A percentile compares a stretch with the other conserved stretches of the same genome.
phyloP scores from a whole-genome alignment of 495 filamentous ascomycete genomes.

The Neurospora cerealis region DNA sequence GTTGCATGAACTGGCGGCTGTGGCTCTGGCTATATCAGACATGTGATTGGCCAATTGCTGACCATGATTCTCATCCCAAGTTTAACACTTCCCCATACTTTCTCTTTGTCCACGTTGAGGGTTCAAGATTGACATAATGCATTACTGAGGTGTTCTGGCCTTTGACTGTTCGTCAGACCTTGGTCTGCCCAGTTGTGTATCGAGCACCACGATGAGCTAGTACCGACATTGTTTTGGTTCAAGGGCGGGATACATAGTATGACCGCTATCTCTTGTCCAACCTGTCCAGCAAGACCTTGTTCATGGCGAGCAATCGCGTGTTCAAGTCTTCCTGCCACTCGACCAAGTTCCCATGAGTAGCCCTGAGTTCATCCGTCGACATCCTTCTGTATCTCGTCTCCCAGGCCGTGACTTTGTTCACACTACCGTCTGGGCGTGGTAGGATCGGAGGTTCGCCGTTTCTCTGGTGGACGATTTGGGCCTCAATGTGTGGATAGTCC shows the following conservation, averaged over 20 bases:
- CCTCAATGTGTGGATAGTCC: neutral
- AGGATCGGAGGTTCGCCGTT: neutral
- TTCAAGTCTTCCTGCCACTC: conserved; percentile 13
- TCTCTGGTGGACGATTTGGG: neutral
- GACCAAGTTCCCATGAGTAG: conserved; percentile 3
- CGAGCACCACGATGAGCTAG: neutral
- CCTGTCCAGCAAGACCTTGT: conserved; percentile 6
- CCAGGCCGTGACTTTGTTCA: conserved; percentile 5
- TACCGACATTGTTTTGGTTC: neutral
- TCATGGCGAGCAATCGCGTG: conserved; percentile 11
- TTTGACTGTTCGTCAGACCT: neutral
- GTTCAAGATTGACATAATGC: neutral
- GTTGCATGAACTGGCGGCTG: neutral
- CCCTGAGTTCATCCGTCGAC: neutral
- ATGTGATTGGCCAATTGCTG: neutral
- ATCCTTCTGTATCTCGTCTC: conserved; percentile 10
- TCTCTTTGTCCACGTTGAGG: neutral
- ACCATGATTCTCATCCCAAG: neutral
- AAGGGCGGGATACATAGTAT: neutral
- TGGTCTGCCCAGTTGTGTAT: neutral
- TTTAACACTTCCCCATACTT: neutral
- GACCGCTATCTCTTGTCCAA: neutral
- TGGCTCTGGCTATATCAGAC: neutral
- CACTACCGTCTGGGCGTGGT: neutral
- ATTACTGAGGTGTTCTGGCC: neutral